A percentile compares a stretch with the other conserved stretches of the same genome.
phyloP scores from a whole-genome alignment of 2,329 filamentous ascomycete species.

The Immersiporthe knoxdaviesiana region DNA sequence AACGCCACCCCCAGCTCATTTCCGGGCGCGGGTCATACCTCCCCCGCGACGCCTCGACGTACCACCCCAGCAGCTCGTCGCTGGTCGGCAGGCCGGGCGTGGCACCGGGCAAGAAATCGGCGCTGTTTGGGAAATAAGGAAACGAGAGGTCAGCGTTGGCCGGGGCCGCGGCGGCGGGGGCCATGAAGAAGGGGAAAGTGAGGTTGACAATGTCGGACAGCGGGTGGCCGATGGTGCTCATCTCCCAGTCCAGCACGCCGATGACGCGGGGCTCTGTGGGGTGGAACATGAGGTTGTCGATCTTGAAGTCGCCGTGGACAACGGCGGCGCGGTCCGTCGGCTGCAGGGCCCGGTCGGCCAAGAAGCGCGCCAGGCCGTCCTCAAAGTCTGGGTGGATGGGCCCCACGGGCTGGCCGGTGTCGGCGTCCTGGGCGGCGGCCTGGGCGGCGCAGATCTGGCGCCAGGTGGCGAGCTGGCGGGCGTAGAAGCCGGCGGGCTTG shows the following conservation, averaged over 20 bases:
- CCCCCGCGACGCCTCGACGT: conserved; percentile 6
- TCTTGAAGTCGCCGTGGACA: conserved; percentile 97
- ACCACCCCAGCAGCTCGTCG: conserved; percentile 33
- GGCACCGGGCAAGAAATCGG: conserved; percentile 62
- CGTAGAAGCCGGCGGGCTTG: conserved; percentile 76
- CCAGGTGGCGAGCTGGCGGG: conserved; percentile 84
- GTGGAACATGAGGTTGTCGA: conserved; percentile 88
- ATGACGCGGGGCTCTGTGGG: conserved; percentile 86
- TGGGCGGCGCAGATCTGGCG: conserved; percentile 77
- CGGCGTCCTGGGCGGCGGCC: conserved; percentile 73
- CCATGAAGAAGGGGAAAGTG: conserved; percentile 53
- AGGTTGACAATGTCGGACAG: conserved; percentile 89
- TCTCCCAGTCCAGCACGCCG: conserved; percentile 96
- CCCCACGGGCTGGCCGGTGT: conserved; percentile 77
- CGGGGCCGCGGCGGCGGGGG: conserved; percentile 31
- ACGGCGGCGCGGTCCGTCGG: conserved; percentile 78
- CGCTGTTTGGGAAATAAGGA: conserved; percentile 39
- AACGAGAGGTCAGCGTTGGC: conserved; percentile 32
- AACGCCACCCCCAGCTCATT: conserved; percentile 65
- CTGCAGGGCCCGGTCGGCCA: conserved; percentile 68
- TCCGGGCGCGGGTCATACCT: conserved; percentile 44
- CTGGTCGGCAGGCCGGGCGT: conserved; percentile 60
- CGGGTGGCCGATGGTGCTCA: conserved; percentile 97
- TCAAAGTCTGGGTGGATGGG: conserved; percentile 76
- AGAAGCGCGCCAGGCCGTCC: conserved; percentile 78